phyloP scores from a whole-genome alignment of 2,329 filamentous ascomycete species.

The Exserohilum turcica region DNA sequence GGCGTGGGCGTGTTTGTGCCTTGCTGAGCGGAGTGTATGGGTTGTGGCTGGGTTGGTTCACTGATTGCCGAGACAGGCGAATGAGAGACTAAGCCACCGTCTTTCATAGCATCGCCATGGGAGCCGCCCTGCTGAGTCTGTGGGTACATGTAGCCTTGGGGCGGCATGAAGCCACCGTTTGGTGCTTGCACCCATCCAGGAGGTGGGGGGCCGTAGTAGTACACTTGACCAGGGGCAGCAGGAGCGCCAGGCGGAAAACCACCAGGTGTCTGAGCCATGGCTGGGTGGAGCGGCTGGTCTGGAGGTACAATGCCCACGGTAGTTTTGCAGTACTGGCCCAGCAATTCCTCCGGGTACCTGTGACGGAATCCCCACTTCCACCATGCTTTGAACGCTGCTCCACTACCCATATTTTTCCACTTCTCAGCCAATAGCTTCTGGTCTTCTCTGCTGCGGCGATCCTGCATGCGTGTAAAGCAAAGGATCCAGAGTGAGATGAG shows the following conservation, averaged over 20 bases:
- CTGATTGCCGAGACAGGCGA: slow-evolving; percentile 10
- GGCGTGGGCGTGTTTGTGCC: not conserved
- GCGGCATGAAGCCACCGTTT: slow-evolving; percentile 25
- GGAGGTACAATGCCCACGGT: slow-evolving; percentile 38
- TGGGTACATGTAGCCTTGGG: slow-evolving; percentile 24
- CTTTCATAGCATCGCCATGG: slow-evolving; percentile 23
- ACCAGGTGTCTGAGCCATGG: slow-evolving; percentile 29
- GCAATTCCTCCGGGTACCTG: slow-evolving; percentile 34
- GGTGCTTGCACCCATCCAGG: slow-evolving; percentile 26
- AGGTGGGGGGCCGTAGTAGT: slow-evolving; percentile 32
- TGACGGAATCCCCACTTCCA: slow-evolving; percentile 40
- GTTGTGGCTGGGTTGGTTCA: slow-evolving; percentile 4
- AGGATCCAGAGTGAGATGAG: slow-evolving; percentile 36
- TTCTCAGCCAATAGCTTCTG: slow-evolving; percentile 37
- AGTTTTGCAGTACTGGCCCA: slow-evolving; percentile 37
- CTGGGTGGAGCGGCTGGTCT: slow-evolving; percentile 30
- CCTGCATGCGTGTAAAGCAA: slow-evolving; percentile 42
- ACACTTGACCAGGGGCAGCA: slow-evolving; percentile 26
- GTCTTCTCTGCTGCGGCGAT: slow-evolving; percentile 37
- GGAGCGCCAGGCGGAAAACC: slow-evolving; percentile 13
- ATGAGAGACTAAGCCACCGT: slow-evolving; percentile 15
- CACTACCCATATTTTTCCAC: slow-evolving; percentile 36
- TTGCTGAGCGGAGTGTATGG: slow-evolving; percentile 14
- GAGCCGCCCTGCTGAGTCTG: slow-evolving; percentile 22
- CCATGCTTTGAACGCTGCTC: slow-evolving; percentile 42